Evolutionary conservation across 2,329 filamentous ascomycete genomes (phyloP).

Genomic region (Talaromyces verruculosus): DNA sequence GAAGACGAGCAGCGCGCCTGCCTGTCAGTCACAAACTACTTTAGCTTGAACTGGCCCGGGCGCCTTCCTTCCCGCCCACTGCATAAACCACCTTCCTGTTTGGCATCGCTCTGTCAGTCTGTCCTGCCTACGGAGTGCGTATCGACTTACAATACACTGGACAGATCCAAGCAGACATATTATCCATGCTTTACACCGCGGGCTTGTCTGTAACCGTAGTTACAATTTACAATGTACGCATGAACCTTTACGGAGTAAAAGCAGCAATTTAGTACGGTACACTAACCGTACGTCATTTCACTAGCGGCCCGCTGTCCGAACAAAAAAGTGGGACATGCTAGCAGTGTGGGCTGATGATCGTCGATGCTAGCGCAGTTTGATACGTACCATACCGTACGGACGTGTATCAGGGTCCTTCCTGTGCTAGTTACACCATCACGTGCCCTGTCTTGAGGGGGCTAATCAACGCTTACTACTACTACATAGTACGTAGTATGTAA

Average conservation of each 20-base stretch:
- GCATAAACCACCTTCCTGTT: slow-evolving; percentile 1
- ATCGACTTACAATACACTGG: not conserved
- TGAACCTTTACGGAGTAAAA: not conserved
- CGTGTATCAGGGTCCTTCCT: slow-evolving; percentile 1
- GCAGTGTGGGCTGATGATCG: slow-evolving; percentile 14
- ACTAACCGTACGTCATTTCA: slow-evolving; percentile 15
- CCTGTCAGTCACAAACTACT: not conserved
- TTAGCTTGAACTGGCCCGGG: not conserved
- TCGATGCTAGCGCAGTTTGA: slow-evolving; percentile 11
- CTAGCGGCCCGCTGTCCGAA: slow-evolving; percentile 16
- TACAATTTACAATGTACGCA: not conserved
- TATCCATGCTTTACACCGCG: not conserved
- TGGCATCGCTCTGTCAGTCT: not conserved
- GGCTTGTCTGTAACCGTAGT: not conserved
- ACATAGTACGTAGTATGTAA: no score
- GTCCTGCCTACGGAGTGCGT: not conserved
- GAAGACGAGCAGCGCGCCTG: not conserved
- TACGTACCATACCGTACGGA: slow-evolving; percentile 8
- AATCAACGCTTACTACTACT: no score
- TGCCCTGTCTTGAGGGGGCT: not conserved
- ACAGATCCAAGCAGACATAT: not conserved
- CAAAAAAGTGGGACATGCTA: not conserved
- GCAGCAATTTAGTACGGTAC: not conserved
- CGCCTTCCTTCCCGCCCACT: not conserved
- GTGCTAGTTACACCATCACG: not conserved